Percentiles rank a stretch among this genome's conserved stretches.
Conservation (phyloP, 768 basidiomycete species). For the Lactifluus piperatus region DNA sequence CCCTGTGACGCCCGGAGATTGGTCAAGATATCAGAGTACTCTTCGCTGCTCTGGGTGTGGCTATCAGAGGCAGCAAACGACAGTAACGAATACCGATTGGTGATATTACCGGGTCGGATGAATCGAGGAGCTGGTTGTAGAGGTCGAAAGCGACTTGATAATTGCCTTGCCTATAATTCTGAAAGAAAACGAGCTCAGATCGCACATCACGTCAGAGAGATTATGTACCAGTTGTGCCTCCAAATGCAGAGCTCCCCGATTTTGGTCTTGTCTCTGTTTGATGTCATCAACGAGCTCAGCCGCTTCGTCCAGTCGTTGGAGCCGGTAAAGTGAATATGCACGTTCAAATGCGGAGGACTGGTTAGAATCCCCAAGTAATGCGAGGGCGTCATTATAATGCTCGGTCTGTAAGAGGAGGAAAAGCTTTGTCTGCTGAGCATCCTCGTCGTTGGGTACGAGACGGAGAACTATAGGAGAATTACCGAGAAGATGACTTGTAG, state of each 20-base stretch:
- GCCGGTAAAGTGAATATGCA: constrained; percentile 77
- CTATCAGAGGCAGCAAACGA: constrained; percentile 11
- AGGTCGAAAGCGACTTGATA: constrained; percentile 68
- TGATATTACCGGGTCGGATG: constrained; percentile 55
- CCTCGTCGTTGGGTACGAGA: constrained; percentile 54
- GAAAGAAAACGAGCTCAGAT: constrained; percentile 15
- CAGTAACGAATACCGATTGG: constrained; percentile 22
- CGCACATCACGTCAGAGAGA: constrained; percentile 1
- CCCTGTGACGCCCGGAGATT: constrained; percentile 77
- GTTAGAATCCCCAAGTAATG: constrained; percentile 39
- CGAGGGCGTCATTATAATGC: constrained; percentile 62
- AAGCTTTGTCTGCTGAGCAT: constrained; percentile 77
- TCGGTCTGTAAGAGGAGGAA: constrained; percentile 84
- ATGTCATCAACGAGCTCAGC: constrained; percentile 40
- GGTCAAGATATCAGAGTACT: constrained; percentile 78
- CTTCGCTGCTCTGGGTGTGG: constrained; percentile 61
- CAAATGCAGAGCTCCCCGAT: constrained; percentile 65
- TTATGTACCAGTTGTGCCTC: constrained; percentile 78
- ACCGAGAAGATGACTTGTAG: background rate
- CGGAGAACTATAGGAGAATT: constrained; percentile 51
- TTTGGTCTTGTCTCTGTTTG: constrained; percentile 33
- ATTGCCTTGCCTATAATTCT: constrained; percentile 73
- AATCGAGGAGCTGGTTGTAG: constrained; percentile 76
- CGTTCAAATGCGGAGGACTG: constrained; percentile 46
- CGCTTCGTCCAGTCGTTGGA: constrained; percentile 71